phyloP scores from a whole-genome alignment of 2,329 filamentous ascomycete species.

The Monosporascus cannonballus region DNA sequence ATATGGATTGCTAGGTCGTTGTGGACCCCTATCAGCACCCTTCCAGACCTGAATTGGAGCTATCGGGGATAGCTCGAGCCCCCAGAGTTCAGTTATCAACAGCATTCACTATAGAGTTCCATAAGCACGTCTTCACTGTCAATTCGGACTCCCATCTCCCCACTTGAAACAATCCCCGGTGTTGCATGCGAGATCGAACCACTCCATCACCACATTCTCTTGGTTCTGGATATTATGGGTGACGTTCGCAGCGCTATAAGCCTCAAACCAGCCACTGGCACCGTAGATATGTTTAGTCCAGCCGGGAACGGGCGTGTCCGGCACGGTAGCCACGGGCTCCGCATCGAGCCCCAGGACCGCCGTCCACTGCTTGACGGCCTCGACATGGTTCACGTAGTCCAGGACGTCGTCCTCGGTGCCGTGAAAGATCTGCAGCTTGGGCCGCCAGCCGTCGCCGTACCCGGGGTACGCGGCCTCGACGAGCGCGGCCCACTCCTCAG shows the following conservation, averaged over 20 bases:
- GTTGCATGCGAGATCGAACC: slow-evolving; percentile 31
- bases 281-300: slow-evolving; percentile 35
- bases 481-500: slow-evolving; percentile 27
- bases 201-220: slow-evolving; percentile 29
- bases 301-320: slow-evolving; percentile 26
- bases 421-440: slow-evolving; percentile 53
- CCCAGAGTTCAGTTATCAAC: too few species aligned
- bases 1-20: too few species aligned
- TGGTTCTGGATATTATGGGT: slow-evolving; percentile 34
- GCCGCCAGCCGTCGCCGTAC: slow-evolving; percentile 40
- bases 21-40: too few species aligned
- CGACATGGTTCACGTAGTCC: slow-evolving; percentile 45
- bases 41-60: too few species aligned
- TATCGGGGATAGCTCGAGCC: too few species aligned
- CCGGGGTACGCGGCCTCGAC: slow-evolving; percentile 40
- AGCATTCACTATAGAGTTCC: too few species aligned
- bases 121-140: background rate
- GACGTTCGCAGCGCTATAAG: slow-evolving; percentile 32
- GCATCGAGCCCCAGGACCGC: slow-evolving; percentile 29
- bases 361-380: slow-evolving; percentile 50
- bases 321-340: slow-evolving; percentile 20
- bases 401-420: slow-evolving; percentile 46
- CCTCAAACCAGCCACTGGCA: slow-evolving; percentile 30
- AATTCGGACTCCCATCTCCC: slow-evolving; percentile 22
- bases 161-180: slow-evolving; percentile 28